Percentiles rank a stretch among this genome's conserved stretches.
Evolutionary conservation across 257 asterid species (phyloP).

Genomic region (Solanum sejunctum): DNA sequence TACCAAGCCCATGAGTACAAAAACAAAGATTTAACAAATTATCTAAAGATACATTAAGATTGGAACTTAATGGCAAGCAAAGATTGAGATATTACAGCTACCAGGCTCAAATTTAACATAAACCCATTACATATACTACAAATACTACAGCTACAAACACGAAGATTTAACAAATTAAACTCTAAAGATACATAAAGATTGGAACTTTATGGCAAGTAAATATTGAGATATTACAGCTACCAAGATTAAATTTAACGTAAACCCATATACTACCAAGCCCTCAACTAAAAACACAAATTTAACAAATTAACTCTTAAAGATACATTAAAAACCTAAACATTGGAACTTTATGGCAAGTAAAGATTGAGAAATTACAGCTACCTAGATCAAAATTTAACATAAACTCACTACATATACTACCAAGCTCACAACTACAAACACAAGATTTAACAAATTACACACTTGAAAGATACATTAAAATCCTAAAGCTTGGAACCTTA

Average conservation of each 20-base stretch:
- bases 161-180: neutral
- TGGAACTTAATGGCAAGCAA: neutral
- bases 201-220: neutral
- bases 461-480: neutral
- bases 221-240: neutral
- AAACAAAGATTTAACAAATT: neutral
- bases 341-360: neutral
- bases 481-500: neutral
- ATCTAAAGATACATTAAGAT: neutral
- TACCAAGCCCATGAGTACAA: neutral
- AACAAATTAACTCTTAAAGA: neutral
- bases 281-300: neutral
- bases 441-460: neutral
- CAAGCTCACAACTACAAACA: neutral
- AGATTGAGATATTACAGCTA: neutral
- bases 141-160: neutral
- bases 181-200: neutral
- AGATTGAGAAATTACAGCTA: neutral
- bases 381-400: neutral
- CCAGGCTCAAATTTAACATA: neutral
- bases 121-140: neutral
- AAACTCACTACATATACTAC: neutral
- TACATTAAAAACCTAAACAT: neutral
- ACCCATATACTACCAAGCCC: neutral
- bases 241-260: neutral